phyloP scores from a whole-genome alignment of 1,284 basidiomycete species.

The Nidula niveotomentosa region DNA sequence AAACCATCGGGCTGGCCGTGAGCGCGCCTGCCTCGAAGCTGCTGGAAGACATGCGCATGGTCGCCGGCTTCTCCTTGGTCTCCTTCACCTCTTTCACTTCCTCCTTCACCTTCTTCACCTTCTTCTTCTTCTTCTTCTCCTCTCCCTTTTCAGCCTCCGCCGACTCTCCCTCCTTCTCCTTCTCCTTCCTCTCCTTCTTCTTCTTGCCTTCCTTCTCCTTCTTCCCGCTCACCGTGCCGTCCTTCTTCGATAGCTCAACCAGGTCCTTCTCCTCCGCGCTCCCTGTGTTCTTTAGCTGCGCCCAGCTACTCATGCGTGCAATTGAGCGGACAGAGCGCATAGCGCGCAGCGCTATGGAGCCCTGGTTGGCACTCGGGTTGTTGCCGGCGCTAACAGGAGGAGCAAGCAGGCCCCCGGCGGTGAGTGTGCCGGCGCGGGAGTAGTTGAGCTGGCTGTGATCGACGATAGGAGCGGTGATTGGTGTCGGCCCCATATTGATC shows the following conservation, averaged over 20 bases:
- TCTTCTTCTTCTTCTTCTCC: conserved; percentile 31
- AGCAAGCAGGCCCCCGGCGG: conserved; percentile 35
- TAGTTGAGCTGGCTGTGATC: conserved; percentile 12
- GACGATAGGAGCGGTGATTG: conserved; percentile 2
- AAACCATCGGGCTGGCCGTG: conserved; percentile 35
- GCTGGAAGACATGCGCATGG: conserved; percentile 49
- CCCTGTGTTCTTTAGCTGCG: conserved; percentile 45
- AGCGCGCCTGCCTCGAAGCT: conserved; percentile 65
- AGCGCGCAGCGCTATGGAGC: conserved; percentile 73
- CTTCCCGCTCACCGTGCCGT: background rate
- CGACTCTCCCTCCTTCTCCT: conserved; percentile 24
- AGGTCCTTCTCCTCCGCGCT: conserved; percentile 31
- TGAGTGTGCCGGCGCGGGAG: conserved; percentile 35
- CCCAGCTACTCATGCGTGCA: conserved; percentile 71
- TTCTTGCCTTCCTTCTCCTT: conserved; percentile 14
- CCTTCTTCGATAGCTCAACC: too few species aligned
- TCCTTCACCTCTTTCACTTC: conserved; percentile 21
- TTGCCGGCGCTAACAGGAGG: conserved; percentile 19
- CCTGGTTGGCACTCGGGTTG: conserved; percentile 22
- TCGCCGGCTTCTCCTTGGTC: conserved; percentile 31
- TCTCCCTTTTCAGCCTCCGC: conserved; percentile 11
- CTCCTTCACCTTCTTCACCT: conserved; percentile 27
- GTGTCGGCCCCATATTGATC: conserved; percentile 10
- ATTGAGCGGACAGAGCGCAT: conserved; percentile 73
- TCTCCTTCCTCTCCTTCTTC: conserved; percentile 16